Evolutionary conservation across 345 rosid genomes (phyloP).

Genomic region (Conringia planisiliqua): DNA sequence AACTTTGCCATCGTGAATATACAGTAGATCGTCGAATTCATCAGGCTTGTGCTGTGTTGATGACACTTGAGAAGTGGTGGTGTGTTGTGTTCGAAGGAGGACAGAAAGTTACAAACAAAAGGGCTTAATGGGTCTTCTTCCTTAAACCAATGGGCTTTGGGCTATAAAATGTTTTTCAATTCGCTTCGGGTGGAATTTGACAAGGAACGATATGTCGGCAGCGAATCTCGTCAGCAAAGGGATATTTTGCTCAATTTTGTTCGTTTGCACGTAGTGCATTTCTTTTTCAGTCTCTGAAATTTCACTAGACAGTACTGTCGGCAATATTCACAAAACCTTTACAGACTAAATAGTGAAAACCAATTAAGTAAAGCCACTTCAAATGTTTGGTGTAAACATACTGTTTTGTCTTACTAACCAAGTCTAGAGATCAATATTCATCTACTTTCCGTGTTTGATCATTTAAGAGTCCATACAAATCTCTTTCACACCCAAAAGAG

Average conservation of each 20-base stretch:
- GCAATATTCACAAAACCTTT: background rate
- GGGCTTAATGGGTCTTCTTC: background rate
- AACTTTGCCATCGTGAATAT: too few species aligned
- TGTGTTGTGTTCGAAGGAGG: background rate
- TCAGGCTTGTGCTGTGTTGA: background rate
- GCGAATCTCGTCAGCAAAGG: background rate
- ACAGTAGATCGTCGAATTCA: background rate
- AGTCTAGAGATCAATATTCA: background rate
- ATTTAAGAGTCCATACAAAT: background rate
- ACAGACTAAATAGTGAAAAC: background rate
- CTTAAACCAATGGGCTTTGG: background rate
- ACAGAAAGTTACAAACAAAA: background rate
- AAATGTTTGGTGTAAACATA: background rate
- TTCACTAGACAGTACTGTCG: background rate
- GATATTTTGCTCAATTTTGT: background rate
- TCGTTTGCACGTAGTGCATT: background rate
- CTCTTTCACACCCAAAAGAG: background rate
- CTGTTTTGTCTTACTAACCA: background rate
- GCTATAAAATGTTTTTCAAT: background rate
- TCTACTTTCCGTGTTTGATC: background rate
- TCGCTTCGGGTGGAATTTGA: background rate
- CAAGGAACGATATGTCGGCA: slow-evolving; percentile 11
- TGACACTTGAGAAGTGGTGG: too few species aligned
- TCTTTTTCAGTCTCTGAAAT: background rate
- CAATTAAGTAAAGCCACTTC: background rate